Evolutionary conservation across 805 yeast species (phyloP).

Genomic region (Candida peoriensis): DNA sequence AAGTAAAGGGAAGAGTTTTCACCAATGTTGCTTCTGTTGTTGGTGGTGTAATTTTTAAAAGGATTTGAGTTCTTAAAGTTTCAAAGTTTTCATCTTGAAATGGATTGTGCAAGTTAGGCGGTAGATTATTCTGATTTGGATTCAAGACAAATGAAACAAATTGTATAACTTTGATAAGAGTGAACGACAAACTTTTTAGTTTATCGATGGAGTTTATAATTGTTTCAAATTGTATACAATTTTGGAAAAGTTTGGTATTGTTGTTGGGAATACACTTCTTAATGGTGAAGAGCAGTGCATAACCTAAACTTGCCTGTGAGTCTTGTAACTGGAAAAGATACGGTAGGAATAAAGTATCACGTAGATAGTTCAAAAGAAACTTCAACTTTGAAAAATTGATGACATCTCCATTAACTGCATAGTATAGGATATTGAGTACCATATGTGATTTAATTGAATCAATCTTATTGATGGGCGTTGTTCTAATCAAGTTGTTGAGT

Average conservation of each 20-base stretch:
- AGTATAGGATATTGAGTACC: constrained; percentile 13
- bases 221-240: constrained; percentile 8
- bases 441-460: constrained; percentile 20
- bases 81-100: constrained; percentile 17
- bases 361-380: constrained; percentile 10
- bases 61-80: constrained; percentile 10
- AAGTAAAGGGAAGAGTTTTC: constrained; percentile 1
- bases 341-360: constrained; percentile 6
- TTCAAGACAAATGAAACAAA: constrained; percentile 9
- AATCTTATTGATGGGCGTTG: constrained; percentile 3
- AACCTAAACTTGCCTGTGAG: constrained; percentile 6
- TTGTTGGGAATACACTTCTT: constrained; percentile 2
- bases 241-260: constrained; percentile 2
- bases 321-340: constrained; percentile 1
- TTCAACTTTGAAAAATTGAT: constrained; percentile 11
- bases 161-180: constrained; percentile 9
- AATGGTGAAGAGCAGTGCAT: constrained; percentile 3
- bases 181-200: constrained; percentile 1
- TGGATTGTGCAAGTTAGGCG: constrained; percentile 4
- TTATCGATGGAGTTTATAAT: constrained; percentile 2
- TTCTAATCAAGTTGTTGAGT: constrained; percentile 6
- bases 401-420: constrained; percentile 13
- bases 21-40: neutral
- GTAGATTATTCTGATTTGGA: neutral
- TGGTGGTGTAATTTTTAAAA: neutral